Base-by-base conservation (phyloP, 805 yeast genomes). In the Candida yuanshanica region DNA sequence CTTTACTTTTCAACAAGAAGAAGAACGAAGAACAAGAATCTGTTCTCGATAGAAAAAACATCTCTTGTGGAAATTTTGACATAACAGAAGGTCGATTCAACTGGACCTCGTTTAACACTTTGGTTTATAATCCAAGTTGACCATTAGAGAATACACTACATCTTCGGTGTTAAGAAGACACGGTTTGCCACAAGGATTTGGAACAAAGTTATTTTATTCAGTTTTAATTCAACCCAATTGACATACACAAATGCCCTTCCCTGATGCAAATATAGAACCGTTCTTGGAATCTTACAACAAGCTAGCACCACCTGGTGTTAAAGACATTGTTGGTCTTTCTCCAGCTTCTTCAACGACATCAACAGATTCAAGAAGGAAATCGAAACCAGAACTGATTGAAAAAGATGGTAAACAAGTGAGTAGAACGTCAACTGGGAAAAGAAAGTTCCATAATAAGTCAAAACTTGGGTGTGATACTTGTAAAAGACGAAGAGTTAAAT, bases 391-490 rank as follows among this genome's bases (percentile, higher is more conserved):
- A 5, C 53, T 65, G n/a, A 53, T 64, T 17, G 65, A 64, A 38
- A 56, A 63, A 13, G 66, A 64, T 41, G 70, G 70, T 6, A 66
- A 67, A 45, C 62, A 56, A 32, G 70, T 63, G 7, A 62, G 65
- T 36, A 63, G 55, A 43, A 61, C 66, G 1, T 65, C 83, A 0
- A 75, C 80, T 0, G 87, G 84, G 6, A 90, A 88, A 63, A 72
- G 97, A 35, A 83, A 86, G 55, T 91, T 83, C 55, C 98, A 91
- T 59, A 84, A 81, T 45, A 91, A 91, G 62, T 84, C 95, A 26
- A 75, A 95, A 43, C 76, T 78, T 42, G 98, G 98, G 0, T 90
- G 98, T 64, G 75, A 80, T 31, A 85, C 95, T 2, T 90, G 98
- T 64, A 90, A 90, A 57, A 74, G 77, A 48, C 74, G 98, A 52